Conservation (phyloP, 1,139 yeast genomes). For the Geotrichum fermentans region DNA sequence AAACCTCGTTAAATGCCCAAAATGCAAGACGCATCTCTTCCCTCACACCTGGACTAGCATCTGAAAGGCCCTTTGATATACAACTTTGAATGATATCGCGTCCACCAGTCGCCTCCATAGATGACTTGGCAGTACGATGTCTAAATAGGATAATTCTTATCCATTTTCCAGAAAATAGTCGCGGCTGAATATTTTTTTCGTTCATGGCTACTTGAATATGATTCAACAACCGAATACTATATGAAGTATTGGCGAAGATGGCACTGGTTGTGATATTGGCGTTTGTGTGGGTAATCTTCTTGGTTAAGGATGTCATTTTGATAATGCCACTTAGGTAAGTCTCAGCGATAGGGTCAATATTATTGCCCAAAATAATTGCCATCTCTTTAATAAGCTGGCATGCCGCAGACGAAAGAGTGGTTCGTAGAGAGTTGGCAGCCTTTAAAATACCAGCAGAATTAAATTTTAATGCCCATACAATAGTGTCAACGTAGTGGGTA, state of each 20-base stretch:
- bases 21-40: constrained; percentile 68
- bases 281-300: constrained; percentile 69
- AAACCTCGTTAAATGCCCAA: constrained; percentile 59
- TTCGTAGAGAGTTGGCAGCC: constrained; percentile 68
- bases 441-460: constrained; percentile 63
- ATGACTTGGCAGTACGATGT: constrained; percentile 23
- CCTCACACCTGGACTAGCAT: constrained; percentile 77
- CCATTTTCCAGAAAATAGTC: constrained; percentile 68
- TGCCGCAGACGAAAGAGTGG: constrained; percentile 72
- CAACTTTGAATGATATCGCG: constrained; percentile 50
- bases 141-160: constrained; percentile 53
- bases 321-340: constrained; percentile 53
- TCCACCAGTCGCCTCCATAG: constrained; percentile 40
- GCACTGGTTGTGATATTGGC: constrained; percentile 67
- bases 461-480: constrained; percentile 43
- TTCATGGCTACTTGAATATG: constrained; percentile 50
- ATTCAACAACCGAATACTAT: constrained; percentile 49
- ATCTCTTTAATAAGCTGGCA: constrained; percentile 77
- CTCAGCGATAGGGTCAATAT: constrained; percentile 62
- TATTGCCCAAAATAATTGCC: constrained; percentile 46
- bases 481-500: constrained; percentile 41
- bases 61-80: constrained; percentile 59
- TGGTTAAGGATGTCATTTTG: constrained; percentile 67
- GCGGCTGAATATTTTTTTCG: constrained; percentile 69
- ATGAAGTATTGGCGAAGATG: constrained; percentile 53